Conservation (phyloP, 2,329 filamentous ascomycete genomes). For the Aureobasidium sp. region DNA sequence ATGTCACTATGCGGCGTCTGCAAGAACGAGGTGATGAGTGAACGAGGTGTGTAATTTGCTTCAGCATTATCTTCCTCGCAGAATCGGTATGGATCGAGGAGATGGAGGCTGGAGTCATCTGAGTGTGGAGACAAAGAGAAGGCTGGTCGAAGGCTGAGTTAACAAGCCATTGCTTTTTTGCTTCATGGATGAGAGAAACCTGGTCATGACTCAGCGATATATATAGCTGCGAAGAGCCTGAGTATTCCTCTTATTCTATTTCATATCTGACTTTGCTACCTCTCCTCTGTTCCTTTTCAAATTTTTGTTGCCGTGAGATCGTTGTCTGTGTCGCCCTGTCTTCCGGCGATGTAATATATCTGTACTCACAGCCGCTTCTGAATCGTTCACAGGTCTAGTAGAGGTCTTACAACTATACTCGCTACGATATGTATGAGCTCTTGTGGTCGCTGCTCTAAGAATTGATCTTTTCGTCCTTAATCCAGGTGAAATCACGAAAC, state of each 20-base stretch:
- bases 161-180: background rate
- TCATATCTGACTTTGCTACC: background rate
- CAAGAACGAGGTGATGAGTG: background rate
- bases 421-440: background rate
- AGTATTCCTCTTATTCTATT: background rate
- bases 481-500: too few relatives aligned
- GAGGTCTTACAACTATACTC: too few relatives aligned
- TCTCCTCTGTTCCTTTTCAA: background rate
- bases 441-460: background rate
- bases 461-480: too few relatives aligned
- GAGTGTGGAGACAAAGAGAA: background rate
- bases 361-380: background rate
- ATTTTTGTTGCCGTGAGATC: background rate
- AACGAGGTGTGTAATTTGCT: background rate
- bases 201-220: background rate
- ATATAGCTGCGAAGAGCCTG: background rate
- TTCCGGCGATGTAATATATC: background rate
- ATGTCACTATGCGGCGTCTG: slow-evolving; percentile 19
- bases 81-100: background rate
- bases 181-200: background rate
- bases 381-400: background rate
- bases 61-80: background rate
- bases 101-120: background rate
- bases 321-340: background rate
- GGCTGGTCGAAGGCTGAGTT: background rate